Conservation (phyloP, 345 rosid genomes). For the Viola odorata region DNA sequence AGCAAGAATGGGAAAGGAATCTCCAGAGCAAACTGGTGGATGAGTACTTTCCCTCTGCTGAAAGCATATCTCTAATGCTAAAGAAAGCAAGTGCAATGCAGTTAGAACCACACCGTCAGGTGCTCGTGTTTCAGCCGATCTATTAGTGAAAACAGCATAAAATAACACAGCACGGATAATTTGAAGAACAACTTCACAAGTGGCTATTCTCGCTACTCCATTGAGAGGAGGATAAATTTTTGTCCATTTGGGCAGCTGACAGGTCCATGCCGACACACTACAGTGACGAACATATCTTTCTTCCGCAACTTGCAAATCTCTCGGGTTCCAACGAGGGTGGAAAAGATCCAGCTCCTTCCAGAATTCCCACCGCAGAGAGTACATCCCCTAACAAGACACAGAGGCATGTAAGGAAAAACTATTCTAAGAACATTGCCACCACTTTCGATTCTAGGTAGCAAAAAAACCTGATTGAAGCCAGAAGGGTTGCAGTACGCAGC, state of each 20-base stretch:
- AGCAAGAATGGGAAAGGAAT: conserved; percentile 40
- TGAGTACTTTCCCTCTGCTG: conserved; percentile 43
- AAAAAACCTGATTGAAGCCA: conserved; percentile 79
- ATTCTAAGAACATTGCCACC: conserved; percentile 11
- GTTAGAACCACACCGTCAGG: conserved; percentile 66
- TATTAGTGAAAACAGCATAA: conserved; percentile 66
- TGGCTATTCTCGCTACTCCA: conserved; percentile 64
- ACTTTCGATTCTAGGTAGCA: conserved; percentile 14
- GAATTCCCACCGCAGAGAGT: conserved; percentile 59
- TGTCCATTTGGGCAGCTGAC: conserved; percentile 86
- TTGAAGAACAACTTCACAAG: conserved; percentile 61
- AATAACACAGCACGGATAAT: conserved; percentile 63
- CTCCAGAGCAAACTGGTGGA: conserved; percentile 27
- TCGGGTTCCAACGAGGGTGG: conserved; percentile 82
- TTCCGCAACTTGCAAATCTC: conserved; percentile 92
- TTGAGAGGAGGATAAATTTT: conserved; percentile 68
- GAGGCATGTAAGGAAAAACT: conserved; percentile 10
- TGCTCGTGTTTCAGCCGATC: conserved; percentile 58
- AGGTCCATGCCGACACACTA: conserved; percentile 63
- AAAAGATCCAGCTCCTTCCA: conserved; percentile 97
- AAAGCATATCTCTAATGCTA: conserved; percentile 63
- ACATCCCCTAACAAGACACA: conserved; percentile 55
- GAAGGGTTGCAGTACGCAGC: conserved; percentile 78
- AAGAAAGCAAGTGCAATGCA: conserved; percentile 75
- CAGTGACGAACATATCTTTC: conserved; percentile 79